Percentiles rank a stretch among this genome's conserved stretches.
phyloP scores from a whole-genome alignment of 208 protist genomes.

The Leishmania tarentolae region DNA sequence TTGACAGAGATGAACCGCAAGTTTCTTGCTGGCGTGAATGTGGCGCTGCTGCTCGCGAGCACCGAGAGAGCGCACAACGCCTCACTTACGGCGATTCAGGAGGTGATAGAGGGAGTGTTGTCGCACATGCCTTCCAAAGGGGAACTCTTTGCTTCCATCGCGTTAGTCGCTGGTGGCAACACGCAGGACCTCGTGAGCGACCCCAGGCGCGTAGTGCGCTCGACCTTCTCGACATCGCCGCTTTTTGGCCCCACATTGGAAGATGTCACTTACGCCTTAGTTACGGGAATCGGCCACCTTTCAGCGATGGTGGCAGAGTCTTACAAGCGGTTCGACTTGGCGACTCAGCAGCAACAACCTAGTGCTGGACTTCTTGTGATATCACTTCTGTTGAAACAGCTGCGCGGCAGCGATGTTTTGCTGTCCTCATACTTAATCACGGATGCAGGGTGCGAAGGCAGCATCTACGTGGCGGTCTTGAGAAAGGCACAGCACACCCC shows the following conservation, averaged over 20 bases:
- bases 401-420: slow-evolving; percentile 47
- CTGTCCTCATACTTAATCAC: slow-evolving; percentile 69
- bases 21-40: slow-evolving; percentile 66
- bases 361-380: slow-evolving; percentile 45
- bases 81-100: slow-evolving; percentile 34
- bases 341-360: slow-evolving; percentile 8
- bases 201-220: slow-evolving; percentile 18
- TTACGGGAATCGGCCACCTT: slow-evolving; percentile 27
- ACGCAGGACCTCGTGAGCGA: slow-evolving; percentile 51
- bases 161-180: slow-evolving; percentile 41
- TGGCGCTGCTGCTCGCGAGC: slow-evolving; percentile 51
- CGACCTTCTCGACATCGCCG: slow-evolving; percentile 39
- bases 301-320: slow-evolving; percentile 15
- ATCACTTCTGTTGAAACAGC: slow-evolving; percentile 61
- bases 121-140: slow-evolving; percentile 34
- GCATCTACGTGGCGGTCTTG: slow-evolving; percentile 42
- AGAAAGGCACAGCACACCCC: slow-evolving; percentile 34
- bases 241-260: slow-evolving; percentile 51
- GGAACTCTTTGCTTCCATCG: slow-evolving; percentile 51
- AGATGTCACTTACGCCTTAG: slow-evolving; percentile 46
- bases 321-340: slow-evolving; percentile 26
- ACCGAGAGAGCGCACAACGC: slow-evolving; percentile 37
- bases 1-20: slow-evolving; percentile 50
- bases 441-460: slow-evolving; percentile 31
- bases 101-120: slow-evolving; percentile 46